Evolutionary conservation across 129 eudicot genomes (phyloP), one percentile per base, ranked within the genome.

Genomic region (Centrapalus pauciflorus): DNA sequence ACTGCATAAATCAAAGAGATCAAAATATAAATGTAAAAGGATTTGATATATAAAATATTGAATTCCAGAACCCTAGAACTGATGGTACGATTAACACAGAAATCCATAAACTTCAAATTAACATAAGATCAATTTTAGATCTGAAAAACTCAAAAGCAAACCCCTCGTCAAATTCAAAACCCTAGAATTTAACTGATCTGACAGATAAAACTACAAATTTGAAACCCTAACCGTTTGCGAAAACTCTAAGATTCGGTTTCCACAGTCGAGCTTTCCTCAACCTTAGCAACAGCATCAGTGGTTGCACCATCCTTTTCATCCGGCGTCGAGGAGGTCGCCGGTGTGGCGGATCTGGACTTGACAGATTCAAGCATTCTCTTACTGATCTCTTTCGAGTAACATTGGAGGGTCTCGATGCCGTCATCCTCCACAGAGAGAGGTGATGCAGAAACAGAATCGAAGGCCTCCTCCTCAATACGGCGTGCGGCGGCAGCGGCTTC

Each of bases 361-460:
- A 85, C 94, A 4, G 79, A 56, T 0, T 83, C 96, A 11, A 91
- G 83, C 90, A 91, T 85, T 12, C 96, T 58, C 75, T 78, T 81
- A 43, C 96, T 87, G 71, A 91, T 91, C 78, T 88, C 98, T 74
- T 91, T 88, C 7, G 96, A 87, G 65, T 91, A 91, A 24, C 63
- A 63, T 38, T 91, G 96, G 5, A 91, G 68, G 32, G 83, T 81
- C 83, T 83, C 97, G 55, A 91, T 79, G 7, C 94, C 97, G 14
- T 87, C 96, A 13, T 85, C 88, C n/a, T 78, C 84, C 43, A 70
- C 48, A 1, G 78, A 14, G 1, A 55, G 77, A 16, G 85, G 66
- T 4, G 58, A 49, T 2, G 69, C 35, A 1, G 89, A 81, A n/a
- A 80, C 77, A 10, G 61, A 70, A 46, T 70, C 82, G n/a, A 94